Conservation (phyloP, 192 early-diverging fungal species). For the Coemansia sp. region DNA sequence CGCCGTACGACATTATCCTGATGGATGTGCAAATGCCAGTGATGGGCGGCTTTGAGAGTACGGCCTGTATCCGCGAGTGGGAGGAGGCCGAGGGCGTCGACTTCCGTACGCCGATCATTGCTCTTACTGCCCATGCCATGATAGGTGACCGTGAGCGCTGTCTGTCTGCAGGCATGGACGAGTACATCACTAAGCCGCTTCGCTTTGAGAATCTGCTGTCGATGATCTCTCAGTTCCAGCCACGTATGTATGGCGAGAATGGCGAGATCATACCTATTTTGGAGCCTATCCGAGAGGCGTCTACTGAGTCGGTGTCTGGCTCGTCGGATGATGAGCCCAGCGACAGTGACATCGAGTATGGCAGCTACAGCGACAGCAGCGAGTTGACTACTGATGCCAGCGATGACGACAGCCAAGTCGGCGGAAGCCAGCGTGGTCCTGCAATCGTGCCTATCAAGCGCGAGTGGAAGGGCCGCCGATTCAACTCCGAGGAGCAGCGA, state of each 20-base stretch:
- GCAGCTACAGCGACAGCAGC: neutral
- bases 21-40: slow-evolving; percentile 94
- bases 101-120: slow-evolving; percentile 77
- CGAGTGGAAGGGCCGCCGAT: slow-evolving; percentile 12
- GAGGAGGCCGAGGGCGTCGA: slow-evolving; percentile 62
- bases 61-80: slow-evolving; percentile 73
- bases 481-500: neutral
- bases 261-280: slow-evolving; percentile 51
- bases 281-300: slow-evolving; percentile 14
- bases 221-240: slow-evolving; percentile 52
- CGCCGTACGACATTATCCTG: slow-evolving; percentile 66
- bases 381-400: neutral
- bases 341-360: slow-evolving; percentile 4
- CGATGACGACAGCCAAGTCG: neutral
- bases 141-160: slow-evolving; percentile 88
- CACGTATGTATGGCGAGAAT: slow-evolving; percentile 49
- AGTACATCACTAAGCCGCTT: slow-evolving; percentile 72
- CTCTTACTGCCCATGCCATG: slow-evolving; percentile 89
- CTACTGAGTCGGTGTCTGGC: neutral
- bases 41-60: slow-evolving; percentile 89
- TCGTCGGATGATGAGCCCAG: slow-evolving; percentile 3
- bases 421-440: neutral
- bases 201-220: slow-evolving; percentile 49
- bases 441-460: slow-evolving; percentile 9
- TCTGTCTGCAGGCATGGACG: slow-evolving; percentile 81